Base-by-base conservation (phyloP, 257 asterid genomes). In the Ocimum tenuiflorum region DNA sequence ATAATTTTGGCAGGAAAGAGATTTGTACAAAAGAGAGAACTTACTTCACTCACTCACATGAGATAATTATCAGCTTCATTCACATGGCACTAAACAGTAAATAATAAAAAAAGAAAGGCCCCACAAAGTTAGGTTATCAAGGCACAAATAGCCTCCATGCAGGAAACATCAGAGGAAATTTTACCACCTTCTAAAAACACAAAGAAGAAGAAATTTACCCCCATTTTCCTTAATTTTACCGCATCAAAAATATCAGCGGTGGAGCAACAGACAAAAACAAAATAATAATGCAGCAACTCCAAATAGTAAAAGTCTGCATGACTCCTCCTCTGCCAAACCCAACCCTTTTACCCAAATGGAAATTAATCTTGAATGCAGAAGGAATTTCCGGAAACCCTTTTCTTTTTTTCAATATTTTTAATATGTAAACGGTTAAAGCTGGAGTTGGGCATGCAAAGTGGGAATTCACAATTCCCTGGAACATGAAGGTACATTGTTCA, bases 101-200 rank as follows among this genome's bases (percentile, higher is more conserved):
- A 27, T 27, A 4, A 7, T 3, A 56, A 42, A 14, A 73, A 58
- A n/a, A 55, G 22, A 27, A 18, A 20, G 81, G 59, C 22, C 78
- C 81, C 67, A 63, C 77, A 53, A 31, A 52, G 65, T 66, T 71
- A 56, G 57, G 48, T 68, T 68, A 50, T 63, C 7, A 31, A 31
- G 6, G 36, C 36, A 69, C 53, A 70, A 56, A 64, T 72, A 80
- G 87, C 83, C 78, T 78, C 91, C 91, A 66, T 74, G 31, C 85
- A 80, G 88, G 91, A 79, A 91, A 86, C 91, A 88, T 76, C 89
- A 65, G 19, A 18, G 39, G 17, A 18, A 64, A 45, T 51, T 71
- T 71, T 24, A 70, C 77, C 42, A 24, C 53, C 45, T 23, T n/a
- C n/a, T n/a, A 24, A 24, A 24, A 4, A 24, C 1, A 24, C 1